These are phyloP conservation scores for Suillus brevipes DNA, from an alignment of 768 basidiomycete genomes.

Conservation along the genomic window DNA sequence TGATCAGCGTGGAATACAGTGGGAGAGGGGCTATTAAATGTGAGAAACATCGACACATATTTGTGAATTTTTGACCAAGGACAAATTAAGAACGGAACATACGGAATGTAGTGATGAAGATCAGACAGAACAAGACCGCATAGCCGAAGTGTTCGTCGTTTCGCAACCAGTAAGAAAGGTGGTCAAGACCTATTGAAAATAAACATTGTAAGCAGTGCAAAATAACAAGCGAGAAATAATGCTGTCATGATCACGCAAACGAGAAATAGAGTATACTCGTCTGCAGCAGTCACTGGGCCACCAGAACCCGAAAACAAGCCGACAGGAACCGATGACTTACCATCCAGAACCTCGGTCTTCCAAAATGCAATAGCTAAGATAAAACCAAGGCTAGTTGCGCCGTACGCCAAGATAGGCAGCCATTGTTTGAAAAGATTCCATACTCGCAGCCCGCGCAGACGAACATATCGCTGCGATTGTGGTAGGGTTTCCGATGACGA, in stretches of 20 bases:
- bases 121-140: conserved; percentile 75
- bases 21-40: conserved; percentile 72
- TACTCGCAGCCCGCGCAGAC: conserved; percentile 54
- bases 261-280: neutral
- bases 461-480: conserved; percentile 36
- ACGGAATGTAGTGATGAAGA: conserved; percentile 89
- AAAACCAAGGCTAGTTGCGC: conserved; percentile 74
- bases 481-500: conserved; percentile 14
- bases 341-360: conserved; percentile 77
- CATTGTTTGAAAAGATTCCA: conserved; percentile 66
- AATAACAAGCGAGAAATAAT: conserved; percentile 1
- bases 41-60: conserved; percentile 13
- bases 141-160: conserved; percentile 73
- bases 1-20: conserved; percentile 90
- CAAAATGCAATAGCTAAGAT: conserved; percentile 81
- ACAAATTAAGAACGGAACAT: conserved; percentile 34
- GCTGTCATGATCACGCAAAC: neutral
- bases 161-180: conserved; percentile 76
- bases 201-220: conserved; percentile 1
- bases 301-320: conserved; percentile 6
- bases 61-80: conserved; percentile 13
- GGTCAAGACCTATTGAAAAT: conserved; percentile 65
- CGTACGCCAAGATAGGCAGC: conserved; percentile 78
- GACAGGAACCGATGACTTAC: conserved; percentile 44
- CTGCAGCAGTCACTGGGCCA: conserved; percentile 6